Evolutionary conservation across 169 alveolate species (phyloP).

Genomic region (Cystoisospora suis): DNA sequence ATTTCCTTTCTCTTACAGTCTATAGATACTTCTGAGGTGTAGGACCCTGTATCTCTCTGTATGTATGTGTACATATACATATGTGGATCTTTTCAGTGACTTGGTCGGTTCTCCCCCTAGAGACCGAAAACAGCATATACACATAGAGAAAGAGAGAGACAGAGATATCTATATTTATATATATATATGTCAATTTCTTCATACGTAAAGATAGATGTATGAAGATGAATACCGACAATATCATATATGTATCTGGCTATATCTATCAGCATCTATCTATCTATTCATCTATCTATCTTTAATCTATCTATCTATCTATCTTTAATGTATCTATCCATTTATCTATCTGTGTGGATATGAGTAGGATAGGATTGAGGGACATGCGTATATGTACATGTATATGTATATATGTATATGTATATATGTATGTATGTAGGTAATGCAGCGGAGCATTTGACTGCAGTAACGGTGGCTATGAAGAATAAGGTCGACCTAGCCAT

Average conservation of each 20-base stretch:
- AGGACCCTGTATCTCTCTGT: not conserved
- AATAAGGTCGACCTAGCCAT: slow-evolving; percentile 86
- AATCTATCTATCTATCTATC: not conserved
- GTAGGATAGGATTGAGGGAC: not conserved
- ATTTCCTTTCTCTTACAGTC: too few relatives aligned
- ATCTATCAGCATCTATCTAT: not conserved
- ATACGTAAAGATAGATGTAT: too few relatives aligned
- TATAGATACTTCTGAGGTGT: too few relatives aligned
- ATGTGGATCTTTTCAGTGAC: too few relatives aligned
- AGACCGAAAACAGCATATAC: not conserved
- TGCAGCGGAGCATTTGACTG: slow-evolving; percentile 86
- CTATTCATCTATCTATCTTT: too few relatives aligned
- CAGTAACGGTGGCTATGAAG: slow-evolving; percentile 84
- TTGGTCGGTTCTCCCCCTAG: too few relatives aligned
- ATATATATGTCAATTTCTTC: not conserved
- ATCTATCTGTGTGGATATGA: not conserved
- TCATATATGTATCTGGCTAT: not conserved
- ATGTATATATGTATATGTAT: not conserved
- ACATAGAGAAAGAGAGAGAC: not conserved
- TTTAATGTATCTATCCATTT: not conserved
- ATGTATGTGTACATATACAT: not conserved
- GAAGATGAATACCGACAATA: too few relatives aligned
- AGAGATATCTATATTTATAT: not conserved
- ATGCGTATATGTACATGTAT: not conserved
- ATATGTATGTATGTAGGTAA: slow-evolving; percentile 51